Base-by-base conservation (phyloP, 495 filamentous ascomycete species). In the Penicillium atrosanguineum region DNA sequence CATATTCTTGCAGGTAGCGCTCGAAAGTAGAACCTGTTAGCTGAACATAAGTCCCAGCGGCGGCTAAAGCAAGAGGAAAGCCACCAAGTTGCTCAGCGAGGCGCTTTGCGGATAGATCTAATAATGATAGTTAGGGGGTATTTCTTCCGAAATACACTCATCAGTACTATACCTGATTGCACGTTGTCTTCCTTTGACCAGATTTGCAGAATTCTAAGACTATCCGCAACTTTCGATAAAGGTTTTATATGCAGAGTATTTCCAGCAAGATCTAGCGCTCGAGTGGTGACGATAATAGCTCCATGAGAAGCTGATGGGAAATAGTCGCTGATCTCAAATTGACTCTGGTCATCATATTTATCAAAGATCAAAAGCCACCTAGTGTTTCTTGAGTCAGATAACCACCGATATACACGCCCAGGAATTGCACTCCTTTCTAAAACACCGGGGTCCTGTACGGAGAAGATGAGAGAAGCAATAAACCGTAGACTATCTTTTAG, bases 291-390 rank as follows among this genome's bases (percentile, higher is more conserved):
- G 1, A 59, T 7, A 21, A 59, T 26, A n/a, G 56, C 7, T 8
- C 56, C 43, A 16, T 59, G 43, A 26, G 50, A 41, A 7, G 39
- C 43, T 3, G 31, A 26, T 0, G 51, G 56, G 9, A 20, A 55
- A 44, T 59, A 59, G 11, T 41, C 2, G 37, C 42, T 6, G 16
- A 59, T 50, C 18, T 21, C 1, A 37, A 54, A 52, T 26, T 42
- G 46, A 34, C 19, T 14, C 3, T 42, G 50, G 16, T 59, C 51
- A 26, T 59, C 46, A 14, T 59, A 59, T 26, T 46, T 49, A 44
- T 59, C 50, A 19, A 54, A 59, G n/a, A 59, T 41, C 26, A 59
- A 50, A 7, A 59, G 19, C 56, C 41, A 54, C 34, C 31, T n/a
- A 3, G 46, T 50, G 44, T 59, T 59, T 25, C 12, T 43, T 15